Conservation (phyloP, 2,329 filamentous ascomycete genomes). For the Phoma sp. region DNA sequence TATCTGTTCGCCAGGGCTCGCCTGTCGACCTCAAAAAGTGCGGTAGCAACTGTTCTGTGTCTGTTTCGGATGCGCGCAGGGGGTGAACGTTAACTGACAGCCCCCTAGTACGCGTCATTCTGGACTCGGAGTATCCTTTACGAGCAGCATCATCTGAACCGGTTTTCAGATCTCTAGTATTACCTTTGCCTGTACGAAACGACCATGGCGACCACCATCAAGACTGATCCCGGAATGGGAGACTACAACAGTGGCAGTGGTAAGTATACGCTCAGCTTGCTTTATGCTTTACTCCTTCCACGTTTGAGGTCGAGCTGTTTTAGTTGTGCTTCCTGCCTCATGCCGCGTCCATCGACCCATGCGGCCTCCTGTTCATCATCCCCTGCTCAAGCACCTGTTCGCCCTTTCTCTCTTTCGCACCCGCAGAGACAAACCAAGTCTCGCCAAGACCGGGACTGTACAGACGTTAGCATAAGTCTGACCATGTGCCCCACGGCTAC, state of each 20-base stretch:
- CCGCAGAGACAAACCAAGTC: conserved; percentile 41
- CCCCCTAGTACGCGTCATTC: conserved; percentile 22
- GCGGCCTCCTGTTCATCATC: conserved; percentile 28
- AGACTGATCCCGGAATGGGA: conserved; percentile 41
- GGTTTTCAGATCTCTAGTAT: background rate
- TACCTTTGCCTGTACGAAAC: conserved; percentile 36
- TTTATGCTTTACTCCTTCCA: conserved; percentile 35
- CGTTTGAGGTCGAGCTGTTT: conserved; percentile 45
- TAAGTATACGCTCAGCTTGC: conserved; percentile 27
- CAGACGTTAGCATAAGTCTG: conserved; percentile 35
- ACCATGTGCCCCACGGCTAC: conserved; percentile 34
- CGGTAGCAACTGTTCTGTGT: conserved; percentile 24
- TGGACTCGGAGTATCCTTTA: conserved; percentile 1
- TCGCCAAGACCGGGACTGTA: conserved; percentile 34
- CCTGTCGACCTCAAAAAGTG: conserved; percentile 13
- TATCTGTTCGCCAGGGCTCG: conserved; percentile 4
- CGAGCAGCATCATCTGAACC: background rate
- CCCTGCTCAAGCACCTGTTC: conserved; percentile 10
- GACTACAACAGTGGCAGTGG: conserved; percentile 46
- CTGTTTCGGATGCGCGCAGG: conserved; percentile 37
- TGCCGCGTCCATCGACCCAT: conserved; percentile 17
- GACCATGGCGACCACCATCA: conserved; percentile 45
- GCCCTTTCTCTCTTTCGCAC: conserved; percentile 21
- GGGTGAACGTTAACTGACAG: conserved; percentile 33
- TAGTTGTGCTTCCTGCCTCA: conserved; percentile 39